Percentiles rank a stretch among this genome's conserved stretches.
phyloP scores from a whole-genome alignment of 148 eudicot genomes.

The Camellia lanceoleosa region DNA sequence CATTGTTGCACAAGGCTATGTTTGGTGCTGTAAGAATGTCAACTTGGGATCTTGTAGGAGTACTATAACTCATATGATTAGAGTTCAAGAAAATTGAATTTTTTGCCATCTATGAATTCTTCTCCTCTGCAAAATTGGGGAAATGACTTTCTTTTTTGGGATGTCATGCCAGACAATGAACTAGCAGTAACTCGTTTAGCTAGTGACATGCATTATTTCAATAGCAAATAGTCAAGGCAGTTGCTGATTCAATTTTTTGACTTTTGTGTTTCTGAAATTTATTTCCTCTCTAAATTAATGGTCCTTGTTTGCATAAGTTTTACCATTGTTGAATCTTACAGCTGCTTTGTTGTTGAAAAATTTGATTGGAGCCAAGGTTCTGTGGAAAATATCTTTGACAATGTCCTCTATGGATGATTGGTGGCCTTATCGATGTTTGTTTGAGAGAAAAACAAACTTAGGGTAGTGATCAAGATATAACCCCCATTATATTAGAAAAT shows the following conservation, averaged over 20 bases:
- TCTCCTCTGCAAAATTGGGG: background rate
- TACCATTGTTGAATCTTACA: background rate
- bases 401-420: background rate
- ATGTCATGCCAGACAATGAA: background rate
- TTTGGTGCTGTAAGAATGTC: background rate
- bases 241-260: conserved; percentile 6
- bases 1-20: background rate
- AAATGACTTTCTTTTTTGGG: background rate
- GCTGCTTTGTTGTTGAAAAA: background rate
- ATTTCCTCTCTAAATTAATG: background rate
- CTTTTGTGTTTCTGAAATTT: background rate
- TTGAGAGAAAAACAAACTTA: no score
- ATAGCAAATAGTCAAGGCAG: background rate
- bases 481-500: no score
- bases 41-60: background rate
- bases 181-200: background rate
- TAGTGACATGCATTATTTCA: background rate
- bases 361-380: background rate
- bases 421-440: background rate
- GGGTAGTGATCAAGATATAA: no score
- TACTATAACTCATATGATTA: background rate
- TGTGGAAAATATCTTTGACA: background rate
- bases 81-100: background rate
- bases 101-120: background rate
- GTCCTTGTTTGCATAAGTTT: background rate